These are phyloP conservation scores for Sporothrix pallida DNA, from an alignment of 2,329 filamentous ascomycete species.

Conservation along the genomic window DNA sequence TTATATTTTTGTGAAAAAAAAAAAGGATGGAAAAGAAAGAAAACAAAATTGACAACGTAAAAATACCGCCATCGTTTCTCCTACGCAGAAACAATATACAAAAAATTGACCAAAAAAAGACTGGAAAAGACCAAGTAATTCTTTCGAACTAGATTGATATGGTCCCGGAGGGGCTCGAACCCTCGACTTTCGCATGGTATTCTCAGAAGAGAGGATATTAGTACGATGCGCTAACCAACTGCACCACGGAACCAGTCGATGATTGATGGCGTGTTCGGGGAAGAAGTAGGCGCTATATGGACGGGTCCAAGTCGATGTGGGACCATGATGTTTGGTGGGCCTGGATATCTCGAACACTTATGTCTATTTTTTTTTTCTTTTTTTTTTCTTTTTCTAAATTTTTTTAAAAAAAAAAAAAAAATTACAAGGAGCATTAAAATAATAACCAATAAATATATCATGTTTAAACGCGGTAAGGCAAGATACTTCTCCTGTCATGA, in stretches of 20 bases:
- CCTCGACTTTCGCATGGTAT: conserved; percentile 28
- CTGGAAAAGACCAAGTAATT: conserved; percentile 22
- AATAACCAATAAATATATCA: background rate
- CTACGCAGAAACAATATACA: background rate
- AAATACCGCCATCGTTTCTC: background rate
- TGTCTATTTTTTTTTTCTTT: background rate
- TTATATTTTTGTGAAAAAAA: background rate
- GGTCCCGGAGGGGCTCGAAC: conserved; percentile 27
- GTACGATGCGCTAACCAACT: conserved; percentile 28
- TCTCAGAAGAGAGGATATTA: conserved; percentile 27
- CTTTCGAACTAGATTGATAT: background rate
- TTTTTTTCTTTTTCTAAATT: background rate
- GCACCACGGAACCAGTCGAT: conserved; percentile 27
- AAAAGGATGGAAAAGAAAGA: background rate
- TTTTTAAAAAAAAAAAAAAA: background rate
- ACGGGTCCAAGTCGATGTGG: background rate
- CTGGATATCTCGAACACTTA: background rate
- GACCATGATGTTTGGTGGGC: background rate
- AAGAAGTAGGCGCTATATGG: conserved; percentile 7
- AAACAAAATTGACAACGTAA: background rate
- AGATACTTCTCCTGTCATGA: too few relatives aligned
- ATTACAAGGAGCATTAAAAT: background rate
- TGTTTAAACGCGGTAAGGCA: too few relatives aligned
- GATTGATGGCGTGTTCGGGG: conserved; percentile 22
- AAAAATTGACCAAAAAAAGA: conserved; percentile 19